Evolutionary conservation across 768 basidiomycete genomes (phyloP), one percentile per base, ranked within the genome.

Genomic region (Lactarius tabidus): DNA sequence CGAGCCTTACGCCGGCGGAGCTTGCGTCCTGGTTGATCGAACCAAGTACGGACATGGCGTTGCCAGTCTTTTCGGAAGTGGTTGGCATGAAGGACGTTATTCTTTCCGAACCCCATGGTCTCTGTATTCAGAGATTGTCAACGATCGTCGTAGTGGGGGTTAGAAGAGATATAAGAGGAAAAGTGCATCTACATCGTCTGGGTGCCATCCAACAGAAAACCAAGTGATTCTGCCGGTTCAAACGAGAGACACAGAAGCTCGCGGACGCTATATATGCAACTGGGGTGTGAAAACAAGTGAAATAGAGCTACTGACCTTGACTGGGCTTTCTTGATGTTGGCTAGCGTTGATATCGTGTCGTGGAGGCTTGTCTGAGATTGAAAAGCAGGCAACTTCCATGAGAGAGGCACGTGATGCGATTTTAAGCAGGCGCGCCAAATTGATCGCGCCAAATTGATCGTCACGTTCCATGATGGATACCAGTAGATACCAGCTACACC

Each of bases 41-140:
- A 98, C 95, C 95, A 95, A 75, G 93, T 96, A 79, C 89, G 89
- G 72, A 96, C 94, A 70, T 90, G 90, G 75, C 88, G 85, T 79
- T 98, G 96, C 95, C 95, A 98, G 78, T 98, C 95, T 88, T 98
- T 98, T 83, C 87, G 92, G 86, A 95, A 95, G 78, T 97, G 94
- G 80, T 95, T 95, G 72, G 79, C 84, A 81, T 87, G 94, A 78
- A 96, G 91, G 81, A 91, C 92, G 85, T 91, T 91, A 79, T 90
- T 90, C 80, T 87, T 84, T 70, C 78, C 80, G 76, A 90, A 89
- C 84, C 88, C 89, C 89, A 90, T 91, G 71, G 74, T 77, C 79
- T 51, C 36, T 43, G 15, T 79, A 80, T 72, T 80, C 82, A 66
- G 67, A 65, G 63, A 36, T 45, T n/a, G 67, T 64, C 45, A 73